Conservation (phyloP, 345 rosid species). For the Cardamine resedifolia region DNA sequence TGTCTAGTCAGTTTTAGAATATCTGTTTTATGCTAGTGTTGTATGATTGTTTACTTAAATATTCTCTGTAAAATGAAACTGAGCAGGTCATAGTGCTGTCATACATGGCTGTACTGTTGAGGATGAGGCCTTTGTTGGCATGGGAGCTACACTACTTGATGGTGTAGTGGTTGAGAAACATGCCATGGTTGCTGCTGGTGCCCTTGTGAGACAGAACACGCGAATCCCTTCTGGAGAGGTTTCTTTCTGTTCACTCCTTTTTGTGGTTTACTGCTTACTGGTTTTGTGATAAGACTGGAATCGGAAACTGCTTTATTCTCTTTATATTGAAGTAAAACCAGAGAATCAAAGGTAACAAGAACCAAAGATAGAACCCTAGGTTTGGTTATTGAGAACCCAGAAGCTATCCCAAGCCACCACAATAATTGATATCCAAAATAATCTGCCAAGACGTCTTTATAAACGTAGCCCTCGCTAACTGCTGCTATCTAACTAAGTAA, state of each 20-base stretch:
- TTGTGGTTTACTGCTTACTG: background rate
- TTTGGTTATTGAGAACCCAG: background rate
- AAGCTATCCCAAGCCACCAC: background rate
- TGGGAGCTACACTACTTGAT: constrained; percentile 88
- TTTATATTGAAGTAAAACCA: background rate
- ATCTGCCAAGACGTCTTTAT: background rate
- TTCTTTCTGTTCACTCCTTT: constrained; percentile 14
- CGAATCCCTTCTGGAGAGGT: constrained; percentile 90
- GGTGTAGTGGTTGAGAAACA: constrained; percentile 86
- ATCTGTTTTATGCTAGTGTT: background rate
- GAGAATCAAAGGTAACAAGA: background rate
- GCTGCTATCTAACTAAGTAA: background rate
- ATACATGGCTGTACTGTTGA: constrained; percentile 89
- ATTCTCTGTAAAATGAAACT: constrained; percentile 5
- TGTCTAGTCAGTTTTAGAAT: background rate
- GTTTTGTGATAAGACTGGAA: background rate
- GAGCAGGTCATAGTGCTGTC: constrained; percentile 84
- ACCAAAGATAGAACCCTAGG: background rate
- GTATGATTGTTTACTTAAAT: background rate
- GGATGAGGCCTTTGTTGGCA: constrained; percentile 89
- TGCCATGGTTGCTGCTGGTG: constrained; percentile 94
- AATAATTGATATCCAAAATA: background rate
- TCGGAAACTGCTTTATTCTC: background rate
- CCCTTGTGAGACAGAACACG: constrained; percentile 82
- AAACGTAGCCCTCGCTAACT: background rate